Evolutionary conservation across 495 filamentous ascomycete genomes (phyloP), one percentile per base, ranked within the genome.

Genomic region (Aspergillus ostianus): DNA sequence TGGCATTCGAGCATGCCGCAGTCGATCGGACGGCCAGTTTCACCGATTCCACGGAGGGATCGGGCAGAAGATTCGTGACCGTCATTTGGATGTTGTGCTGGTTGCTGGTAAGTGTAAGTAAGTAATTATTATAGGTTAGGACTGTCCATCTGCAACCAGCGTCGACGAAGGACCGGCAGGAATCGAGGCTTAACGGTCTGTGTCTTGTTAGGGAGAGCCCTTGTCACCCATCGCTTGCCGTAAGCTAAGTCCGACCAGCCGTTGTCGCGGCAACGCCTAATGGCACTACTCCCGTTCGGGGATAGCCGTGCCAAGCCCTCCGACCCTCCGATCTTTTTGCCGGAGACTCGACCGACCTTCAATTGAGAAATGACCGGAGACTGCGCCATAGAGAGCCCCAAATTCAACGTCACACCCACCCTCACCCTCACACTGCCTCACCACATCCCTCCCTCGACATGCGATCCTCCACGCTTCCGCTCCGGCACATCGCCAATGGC

Each of bases 11-110:
- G 64, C 78, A 82, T 63, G 79, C 81, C 59, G 77, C 64, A 41
- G 74, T 73, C 27, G 80, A 81, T 50, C 72, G 74, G 57, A 84
- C 68, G 20, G 77, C 79, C 50, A 68, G 71, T 65, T 80, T 83
- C 58, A 84, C 69, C 53, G 74, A 75, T 59, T 79, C 76, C 55
- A 70, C 69, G 8, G 73, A 49, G 56, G 74, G 72, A 62, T 69
- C 72, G 55, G 67, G 45, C 21, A 69, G 63, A 47, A 77, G 58
- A 55, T 72, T 63, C 59, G 73, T 71, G 27, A 78, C 72, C 62
- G 76, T 71, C 77, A 80, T 80, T 41, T 51, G 27, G 50, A 41
- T n/a, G 53, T 45, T 41, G 44, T 18, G 47, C 50, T 47, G 15
- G 52, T 53, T n/a, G n/a, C 51, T 47, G 15, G 52, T 53, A 49